Base-by-base conservation (phyloP, 179 eudicot species). In the Silene noctiflora region DNA sequence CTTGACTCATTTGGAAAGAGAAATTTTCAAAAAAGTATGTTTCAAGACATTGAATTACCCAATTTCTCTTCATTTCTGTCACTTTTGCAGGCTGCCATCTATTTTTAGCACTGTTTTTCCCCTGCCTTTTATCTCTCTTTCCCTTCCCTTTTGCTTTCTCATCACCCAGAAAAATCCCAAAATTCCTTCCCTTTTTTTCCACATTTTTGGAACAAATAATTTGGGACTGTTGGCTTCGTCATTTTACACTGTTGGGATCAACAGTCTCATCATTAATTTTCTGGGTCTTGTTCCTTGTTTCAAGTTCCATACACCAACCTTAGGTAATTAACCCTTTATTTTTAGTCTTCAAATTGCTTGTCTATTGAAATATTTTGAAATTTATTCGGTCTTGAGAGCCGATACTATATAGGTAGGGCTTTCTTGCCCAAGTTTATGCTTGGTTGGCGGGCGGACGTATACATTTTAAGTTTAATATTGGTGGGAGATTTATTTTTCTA, bases 51-150 rank as follows among this genome's bases (percentile, higher is more conserved):
- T 29, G 11, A 58, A 59, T 59, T 68, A 51, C 53, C 75, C 48
- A 68, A 71, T 16, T 9, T 72, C 22, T 58, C 55, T n/a, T 53
- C 48, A 25, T 29, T 11, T 77, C 39, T 72, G n/a, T 55, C 69
- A 62, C 62, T 71, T 69, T 71, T 71, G 10, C 46, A 25, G 53
- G 42, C 64, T 17, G 6, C 64, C 62, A 14, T 55, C 81, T 74
- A 78, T 51, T 65, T 78, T 78, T 78, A 78, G 77, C 72, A 12
- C 6, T 31, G 16, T 51, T 77, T 61, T 51, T 29, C 67, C 75
- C 27, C 73, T 46, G 53, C 27, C 27, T 72, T 64, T 58, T 31
- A 21, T 51, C 61, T 64, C 4, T 55, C 77, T 73, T 31, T 51
- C 69, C 55, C 3, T n/a, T 58, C 17, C 22, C 42, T 31, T 63